phyloP scores from a whole-genome alignment of 768 basidiomycete species.

The Trametes villosa region DNA sequence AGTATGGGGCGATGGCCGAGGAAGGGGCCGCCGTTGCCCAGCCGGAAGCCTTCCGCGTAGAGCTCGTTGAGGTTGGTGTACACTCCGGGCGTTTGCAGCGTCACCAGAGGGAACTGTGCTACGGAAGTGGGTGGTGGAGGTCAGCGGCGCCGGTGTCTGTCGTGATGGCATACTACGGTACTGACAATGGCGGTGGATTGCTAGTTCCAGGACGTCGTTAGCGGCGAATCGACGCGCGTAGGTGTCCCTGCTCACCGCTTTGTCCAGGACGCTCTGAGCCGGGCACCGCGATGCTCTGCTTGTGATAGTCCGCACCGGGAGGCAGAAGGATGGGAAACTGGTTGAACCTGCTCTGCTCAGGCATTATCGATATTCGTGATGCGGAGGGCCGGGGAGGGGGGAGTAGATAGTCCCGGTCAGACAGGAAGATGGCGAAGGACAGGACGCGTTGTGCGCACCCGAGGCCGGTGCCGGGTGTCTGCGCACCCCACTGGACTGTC shows the following conservation, averaged over 20 bases:
- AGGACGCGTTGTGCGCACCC: no score
- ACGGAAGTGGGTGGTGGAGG: background rate
- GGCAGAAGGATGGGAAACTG: constrained; percentile 37
- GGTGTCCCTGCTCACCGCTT: constrained; percentile 54
- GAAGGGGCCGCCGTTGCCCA: constrained; percentile 53
- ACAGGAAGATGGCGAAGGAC: background rate
- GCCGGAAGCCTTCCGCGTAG: constrained; percentile 63
- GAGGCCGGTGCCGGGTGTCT: no score
- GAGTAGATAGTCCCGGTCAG: background rate
- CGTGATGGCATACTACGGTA: background rate
- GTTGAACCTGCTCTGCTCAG: constrained; percentile 6
- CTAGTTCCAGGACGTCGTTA: background rate
- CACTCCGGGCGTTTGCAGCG: constrained; percentile 53
- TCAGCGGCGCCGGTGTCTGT: background rate
- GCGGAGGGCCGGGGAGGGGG: background rate
- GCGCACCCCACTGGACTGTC: no score
- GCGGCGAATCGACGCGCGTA: background rate
- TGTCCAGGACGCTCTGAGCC: constrained; percentile 84
- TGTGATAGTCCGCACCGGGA: constrained; percentile 51
- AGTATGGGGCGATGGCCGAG: constrained; percentile 72
- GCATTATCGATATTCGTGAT: no score
- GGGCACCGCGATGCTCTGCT: constrained; percentile 68
- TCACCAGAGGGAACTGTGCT: constrained; percentile 34
- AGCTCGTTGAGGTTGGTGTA: constrained; percentile 62
- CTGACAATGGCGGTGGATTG: constrained; percentile 17